A percentile compares a stretch with the other conserved stretches of the same genome.
phyloP scores from a whole-genome alignment of 2,329 filamentous ascomycete genomes.

The Pseudogymnoascus sp. region DNA sequence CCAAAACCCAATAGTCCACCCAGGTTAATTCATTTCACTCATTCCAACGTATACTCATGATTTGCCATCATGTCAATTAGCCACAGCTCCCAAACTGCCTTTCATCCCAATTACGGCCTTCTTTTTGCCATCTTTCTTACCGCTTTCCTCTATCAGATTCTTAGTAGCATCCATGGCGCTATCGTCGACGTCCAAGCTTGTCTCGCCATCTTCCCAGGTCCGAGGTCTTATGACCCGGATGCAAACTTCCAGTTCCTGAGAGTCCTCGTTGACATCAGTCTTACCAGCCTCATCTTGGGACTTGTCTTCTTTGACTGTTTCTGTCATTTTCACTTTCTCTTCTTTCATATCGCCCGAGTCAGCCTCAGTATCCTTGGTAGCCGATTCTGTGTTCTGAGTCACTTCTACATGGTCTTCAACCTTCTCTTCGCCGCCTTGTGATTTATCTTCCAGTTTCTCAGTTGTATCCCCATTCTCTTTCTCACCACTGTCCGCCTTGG shows the following conservation, averaged over 20 bases:
- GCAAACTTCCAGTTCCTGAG: constrained; percentile 21
- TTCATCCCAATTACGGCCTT: background rate
- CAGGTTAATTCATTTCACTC: background rate
- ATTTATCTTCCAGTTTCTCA: constrained; percentile 17
- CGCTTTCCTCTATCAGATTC: constrained; percentile 12
- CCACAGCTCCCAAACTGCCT: background rate
- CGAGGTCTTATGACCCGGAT: constrained; percentile 22
- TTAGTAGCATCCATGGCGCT: constrained; percentile 40
- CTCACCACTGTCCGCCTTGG: constrained; percentile 21
- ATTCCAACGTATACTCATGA: background rate
- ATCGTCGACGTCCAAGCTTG: constrained; percentile 39
- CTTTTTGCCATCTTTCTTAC: background rate
- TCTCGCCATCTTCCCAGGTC: constrained; percentile 19
- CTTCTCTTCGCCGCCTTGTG: constrained; percentile 19
- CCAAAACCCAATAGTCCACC: background rate
- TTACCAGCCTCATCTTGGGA: background rate
- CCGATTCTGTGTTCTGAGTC: background rate
- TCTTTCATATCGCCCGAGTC: background rate
- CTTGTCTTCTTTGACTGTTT: background rate
- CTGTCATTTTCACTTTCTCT: background rate
- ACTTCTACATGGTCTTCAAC: background rate
- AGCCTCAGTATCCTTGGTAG: background rate
- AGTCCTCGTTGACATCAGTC: constrained; percentile 22
- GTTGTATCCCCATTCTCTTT: constrained; percentile 12
- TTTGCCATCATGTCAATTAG: background rate